phyloP scores from a whole-genome alignment of 2,329 filamentous ascomycete genomes.

The Beauveria asiatica region DNA sequence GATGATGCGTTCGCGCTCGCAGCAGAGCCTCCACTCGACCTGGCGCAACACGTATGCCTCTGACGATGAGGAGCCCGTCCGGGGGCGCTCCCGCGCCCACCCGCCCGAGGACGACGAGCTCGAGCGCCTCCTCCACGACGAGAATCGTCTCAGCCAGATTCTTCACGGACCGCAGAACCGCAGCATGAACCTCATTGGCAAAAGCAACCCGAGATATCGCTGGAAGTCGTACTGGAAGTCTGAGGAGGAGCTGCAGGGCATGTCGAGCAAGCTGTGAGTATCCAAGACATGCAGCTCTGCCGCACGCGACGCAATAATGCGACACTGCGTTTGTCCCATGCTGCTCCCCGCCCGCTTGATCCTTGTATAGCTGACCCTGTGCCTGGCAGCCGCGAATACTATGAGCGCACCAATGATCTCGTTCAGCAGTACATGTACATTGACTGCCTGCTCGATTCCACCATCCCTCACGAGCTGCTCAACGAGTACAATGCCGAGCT shows the following conservation, averaged over 20 bases:
- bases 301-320: not conserved
- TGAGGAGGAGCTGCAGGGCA: slow-evolving; percentile 60
- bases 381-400: slow-evolving; percentile 60
- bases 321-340: not conserved
- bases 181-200: slow-evolving; percentile 80
- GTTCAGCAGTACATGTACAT: slow-evolving; percentile 93
- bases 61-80: slow-evolving; percentile 14
- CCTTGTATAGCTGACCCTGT: slow-evolving; percentile 3
- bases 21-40: slow-evolving; percentile 24
- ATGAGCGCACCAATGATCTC: slow-evolving; percentile 80
- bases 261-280: slow-evolving; percentile 61
- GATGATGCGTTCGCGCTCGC: slow-evolving; percentile 31
- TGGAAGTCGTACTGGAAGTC: slow-evolving; percentile 85
- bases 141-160: slow-evolving; percentile 50
- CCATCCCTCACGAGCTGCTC: slow-evolving; percentile 82
- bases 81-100: slow-evolving; percentile 13
- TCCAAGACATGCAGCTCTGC: not conserved
- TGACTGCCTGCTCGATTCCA: slow-evolving; percentile 81
- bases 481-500: slow-evolving; percentile 72
- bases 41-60: slow-evolving; percentile 14
- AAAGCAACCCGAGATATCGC: slow-evolving; percentile 74
- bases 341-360: not conserved
- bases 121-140: slow-evolving; percentile 39
- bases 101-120: slow-evolving; percentile 35
- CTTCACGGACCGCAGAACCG: slow-evolving; percentile 65